Evolutionary conservation across 768 basidiomycete genomes (phyloP).

Genomic region (Suillus subalutaceus): DNA sequence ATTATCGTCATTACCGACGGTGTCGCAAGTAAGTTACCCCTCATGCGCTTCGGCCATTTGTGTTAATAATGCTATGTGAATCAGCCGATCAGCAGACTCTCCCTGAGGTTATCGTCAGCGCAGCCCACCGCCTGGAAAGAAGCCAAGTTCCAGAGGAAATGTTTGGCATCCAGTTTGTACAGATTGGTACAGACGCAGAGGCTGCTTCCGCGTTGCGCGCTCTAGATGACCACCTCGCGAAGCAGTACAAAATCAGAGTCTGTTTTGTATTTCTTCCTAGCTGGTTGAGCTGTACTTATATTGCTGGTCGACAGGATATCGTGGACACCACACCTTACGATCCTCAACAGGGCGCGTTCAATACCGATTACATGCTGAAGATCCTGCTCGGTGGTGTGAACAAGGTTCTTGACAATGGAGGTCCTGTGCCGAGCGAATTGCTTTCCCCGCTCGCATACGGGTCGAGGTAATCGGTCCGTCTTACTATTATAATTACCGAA

Average conservation of each 20-base stretch:
- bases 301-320: slow-evolving; percentile 33
- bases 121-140: slow-evolving; percentile 33
- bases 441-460: slow-evolving; percentile 15
- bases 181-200: slow-evolving; percentile 34
- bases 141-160: slow-evolving; percentile 32
- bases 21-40: slow-evolving; percentile 33
- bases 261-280: not conserved
- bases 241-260: slow-evolving; percentile 10
- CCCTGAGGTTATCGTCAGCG: slow-evolving; percentile 25
- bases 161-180: slow-evolving; percentile 42
- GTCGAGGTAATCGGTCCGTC: not conserved
- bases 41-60: not conserved
- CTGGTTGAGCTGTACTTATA: not conserved
- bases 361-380: slow-evolving; percentile 14
- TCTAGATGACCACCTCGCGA: slow-evolving; percentile 34
- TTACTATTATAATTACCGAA: too few relatives aligned
- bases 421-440: slow-evolving; percentile 10
- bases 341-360: slow-evolving; percentile 12
- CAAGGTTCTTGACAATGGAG: slow-evolving; percentile 13
- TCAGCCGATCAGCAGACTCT: slow-evolving; percentile 19
- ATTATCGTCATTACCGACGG: slow-evolving; percentile 32
- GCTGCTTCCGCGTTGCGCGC: slow-evolving; percentile 37
- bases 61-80: not conserved
- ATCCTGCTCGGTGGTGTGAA: slow-evolving; percentile 13
- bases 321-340: slow-evolving; percentile 41